phyloP scores from a whole-genome alignment of 2,329 filamentous ascomycete genomes.

The Cytospora piceae region DNA sequence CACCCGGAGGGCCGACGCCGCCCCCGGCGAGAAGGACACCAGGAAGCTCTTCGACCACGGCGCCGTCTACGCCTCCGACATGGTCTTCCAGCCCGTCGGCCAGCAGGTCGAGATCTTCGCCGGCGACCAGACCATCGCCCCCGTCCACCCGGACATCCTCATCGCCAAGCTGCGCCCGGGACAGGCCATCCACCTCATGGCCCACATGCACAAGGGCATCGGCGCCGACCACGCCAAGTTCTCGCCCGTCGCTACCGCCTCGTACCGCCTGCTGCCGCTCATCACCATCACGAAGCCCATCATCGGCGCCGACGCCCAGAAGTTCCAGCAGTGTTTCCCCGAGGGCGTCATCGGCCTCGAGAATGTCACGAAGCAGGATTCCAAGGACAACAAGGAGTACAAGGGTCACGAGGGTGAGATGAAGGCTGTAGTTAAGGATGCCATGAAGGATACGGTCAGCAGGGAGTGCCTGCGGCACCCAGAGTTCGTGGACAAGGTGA shows the following conservation, averaged over 20 bases:
- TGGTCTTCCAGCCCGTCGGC: slow-evolving; percentile 77
- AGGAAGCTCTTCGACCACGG: slow-evolving; percentile 84
- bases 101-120: slow-evolving; percentile 71
- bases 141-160: slow-evolving; percentile 89
- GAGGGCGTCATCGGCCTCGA: slow-evolving; percentile 83
- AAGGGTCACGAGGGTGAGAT: slow-evolving; percentile 76
- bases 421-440: slow-evolving; percentile 84
- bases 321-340: slow-evolving; percentile 90
- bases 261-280: slow-evolving; percentile 86
- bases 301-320: slow-evolving; percentile 80
- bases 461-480: slow-evolving; percentile 88
- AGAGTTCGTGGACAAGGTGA: slow-evolving; percentile 95
- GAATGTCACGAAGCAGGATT: slow-evolving; percentile 71
- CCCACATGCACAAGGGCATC: slow-evolving; percentile 94
- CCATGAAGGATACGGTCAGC: slow-evolving; percentile 94
- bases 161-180: slow-evolving; percentile 92
- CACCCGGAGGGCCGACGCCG: slow-evolving; percentile 75
- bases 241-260: slow-evolving; percentile 92
- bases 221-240: slow-evolving; percentile 96
- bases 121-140: slow-evolving; percentile 68
- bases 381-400: slow-evolving; percentile 63
- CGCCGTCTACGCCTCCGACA: slow-evolving; percentile 77
- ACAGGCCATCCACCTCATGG: slow-evolving; percentile 81
- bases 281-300: slow-evolving; percentile 87
- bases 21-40: slow-evolving; percentile 76